These are phyloP conservation scores for Rosellinia necatrix DNA, from an alignment of 2,329 filamentous ascomycete species.

Conservation along the genomic window DNA sequence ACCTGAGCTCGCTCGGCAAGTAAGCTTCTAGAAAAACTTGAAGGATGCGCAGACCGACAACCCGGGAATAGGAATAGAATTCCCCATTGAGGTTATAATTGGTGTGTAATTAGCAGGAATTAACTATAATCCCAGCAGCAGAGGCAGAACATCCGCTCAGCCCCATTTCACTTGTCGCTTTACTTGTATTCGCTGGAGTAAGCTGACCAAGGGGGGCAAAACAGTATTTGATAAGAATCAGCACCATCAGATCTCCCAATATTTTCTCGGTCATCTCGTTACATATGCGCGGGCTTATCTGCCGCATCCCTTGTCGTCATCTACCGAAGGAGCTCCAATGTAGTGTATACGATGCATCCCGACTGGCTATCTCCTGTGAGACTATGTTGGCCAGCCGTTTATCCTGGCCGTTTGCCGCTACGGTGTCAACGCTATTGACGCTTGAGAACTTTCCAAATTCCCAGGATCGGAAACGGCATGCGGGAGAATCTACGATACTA, in stretches of 20 bases:
- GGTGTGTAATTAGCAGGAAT: slow-evolving; percentile 2
- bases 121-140: background rate
- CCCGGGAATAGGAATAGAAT: slow-evolving; percentile 2
- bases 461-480: too few relatives aligned
- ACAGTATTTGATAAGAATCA: slow-evolving; percentile 24
- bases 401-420: too few relatives aligned
- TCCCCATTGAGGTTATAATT: background rate
- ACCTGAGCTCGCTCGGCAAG: background rate
- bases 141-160: background rate
- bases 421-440: too few relatives aligned
- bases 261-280: background rate
- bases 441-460: too few relatives aligned
- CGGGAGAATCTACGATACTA: background rate
- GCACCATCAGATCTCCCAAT: background rate
- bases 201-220: slow-evolving; percentile 22
- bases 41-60: slow-evolving; percentile 4
- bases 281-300: slow-evolving; percentile 15
- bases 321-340: background rate
- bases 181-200: slow-evolving; percentile 24
- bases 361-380: background rate
- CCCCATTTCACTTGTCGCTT: slow-evolving; percentile 8
- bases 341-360: background rate
- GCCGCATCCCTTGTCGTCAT: background rate
- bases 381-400: background rate
- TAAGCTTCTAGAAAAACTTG: background rate